These are phyloP conservation scores for Blastobotrys proliferans DNA, from an alignment of 1,139 yeast genomes.

Conservation along the genomic window DNA sequence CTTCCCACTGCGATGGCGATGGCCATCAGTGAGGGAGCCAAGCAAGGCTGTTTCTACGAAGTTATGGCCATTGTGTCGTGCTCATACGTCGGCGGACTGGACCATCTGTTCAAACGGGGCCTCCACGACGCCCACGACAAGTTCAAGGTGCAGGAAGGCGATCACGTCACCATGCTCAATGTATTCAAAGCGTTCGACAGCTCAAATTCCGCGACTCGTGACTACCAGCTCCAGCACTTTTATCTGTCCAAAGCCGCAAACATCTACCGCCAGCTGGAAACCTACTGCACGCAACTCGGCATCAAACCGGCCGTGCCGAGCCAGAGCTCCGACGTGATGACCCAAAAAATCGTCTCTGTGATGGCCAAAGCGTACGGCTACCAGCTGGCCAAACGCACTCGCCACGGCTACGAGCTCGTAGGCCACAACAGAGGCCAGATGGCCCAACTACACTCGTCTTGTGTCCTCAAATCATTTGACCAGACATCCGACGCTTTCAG, in stretches of 20 bases:
- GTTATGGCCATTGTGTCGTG: conserved; percentile 65
- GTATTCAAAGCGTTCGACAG: conserved; percentile 51
- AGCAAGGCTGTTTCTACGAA: conserved; percentile 62
- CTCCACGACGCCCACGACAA: conserved; percentile 40
- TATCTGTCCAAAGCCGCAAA: conserved; percentile 57
- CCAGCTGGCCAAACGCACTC: conserved; percentile 9
- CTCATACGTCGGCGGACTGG: conserved; percentile 51
- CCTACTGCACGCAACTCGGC: background rate
- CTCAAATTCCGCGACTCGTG: background rate
- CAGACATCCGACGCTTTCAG: background rate
- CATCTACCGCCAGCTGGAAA: conserved; percentile 6
- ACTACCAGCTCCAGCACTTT: conserved; percentile 68
- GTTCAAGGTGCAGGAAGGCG: conserved; percentile 83
- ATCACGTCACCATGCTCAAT: conserved; percentile 75
- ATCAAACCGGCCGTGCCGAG: background rate
- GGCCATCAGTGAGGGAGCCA: conserved; percentile 19
- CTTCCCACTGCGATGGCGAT: conserved; percentile 38
- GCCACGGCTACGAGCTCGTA: conserved; percentile 1
- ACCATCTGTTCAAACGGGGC: conserved; percentile 59
- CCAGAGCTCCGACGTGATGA: background rate
- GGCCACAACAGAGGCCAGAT: conserved; percentile 6
- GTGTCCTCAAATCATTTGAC: conserved; percentile 1
- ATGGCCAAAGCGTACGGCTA: conserved; percentile 8
- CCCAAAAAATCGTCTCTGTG: background rate
- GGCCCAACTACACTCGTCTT: conserved; percentile 4